Evolutionary conservation across 768 basidiomycete species (phyloP), one percentile per base, ranked within the genome.

Genomic region (Multifurca ochricompacta): DNA sequence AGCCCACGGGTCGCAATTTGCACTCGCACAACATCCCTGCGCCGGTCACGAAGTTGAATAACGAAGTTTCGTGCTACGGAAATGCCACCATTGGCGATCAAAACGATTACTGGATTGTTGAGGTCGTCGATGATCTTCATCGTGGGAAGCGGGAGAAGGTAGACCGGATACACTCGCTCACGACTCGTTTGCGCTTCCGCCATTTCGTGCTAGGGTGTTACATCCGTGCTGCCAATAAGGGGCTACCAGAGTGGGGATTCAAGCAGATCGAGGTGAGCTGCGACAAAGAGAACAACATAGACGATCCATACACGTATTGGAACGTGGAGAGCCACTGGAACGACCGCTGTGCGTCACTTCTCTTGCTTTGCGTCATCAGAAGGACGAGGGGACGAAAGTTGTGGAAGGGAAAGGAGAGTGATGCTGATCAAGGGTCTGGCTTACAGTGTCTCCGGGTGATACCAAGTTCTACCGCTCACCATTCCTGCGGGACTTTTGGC

Each of bases 251-350:
- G 69, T 99, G 96, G 96, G 95, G 95, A 10, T 98, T 96, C 78
- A 98, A 99, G 72, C 95, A 99, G 71, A 78, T 97, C 48, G 96
- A 99, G 68, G 94, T 97, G 43, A 87, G 82, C 62, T 99, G 96
- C 68, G 85, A 85, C 50, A 90, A 88, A 70, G 85, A 91, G 68
- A 87, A 93, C 63, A 80, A 88, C 62, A 83, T 82, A 1, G 74
- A 72, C 16, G 88, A 97, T 68, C 65, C 76, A 16, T 90, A 92
- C 68, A 95, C 93, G 3, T 89, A 92, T 64, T 99, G 96, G 96
- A 99, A 99, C 66, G 88, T 99, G 50, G 96, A 99, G 69, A 88
- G 83, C 64, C 96, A 99, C 68, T 92, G 87, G 88, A 99, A 99
- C 67, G 86, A 92, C 51, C 80, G 91, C 65, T 70, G 95, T 97